Evolutionary conservation across 83 land plant species (phyloP), one percentile per base, ranked within the genome.

Genomic region (Thuja plicata): DNA sequence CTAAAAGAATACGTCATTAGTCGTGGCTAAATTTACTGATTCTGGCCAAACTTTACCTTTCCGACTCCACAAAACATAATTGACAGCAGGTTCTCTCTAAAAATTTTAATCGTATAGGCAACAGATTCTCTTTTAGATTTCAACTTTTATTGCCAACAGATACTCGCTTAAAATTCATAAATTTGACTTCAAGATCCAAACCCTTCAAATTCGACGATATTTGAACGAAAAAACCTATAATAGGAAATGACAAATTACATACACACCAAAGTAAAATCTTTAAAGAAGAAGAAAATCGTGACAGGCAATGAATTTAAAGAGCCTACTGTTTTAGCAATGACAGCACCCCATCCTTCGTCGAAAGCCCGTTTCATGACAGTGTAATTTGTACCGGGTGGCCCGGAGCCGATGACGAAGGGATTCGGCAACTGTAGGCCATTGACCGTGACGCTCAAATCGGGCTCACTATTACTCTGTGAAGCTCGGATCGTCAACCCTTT

Each of bases 331-430:
- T 98, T 98, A 88, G 99, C 97, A 87, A 98, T 97, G 79, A 98
- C 99, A 70, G 95, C 99, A 12, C 99, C 99, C 99, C 99, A 98
- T 19, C 99, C 99, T 90, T 98, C 99, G 89, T 98, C 99, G 87
- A 98, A 98, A 48, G 99, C 99, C 88, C 97, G 91, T 94, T 98
- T 98, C 99, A 98, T 98, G 87, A 98, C 99, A 50, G 99, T 98
- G 89, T 97, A 98, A 87, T 98, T 98, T 81, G 99, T 98, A 30
- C 99, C 98, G 1, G 99, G 99, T 17, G 99, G 99, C 16, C 99
- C 99, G 16, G 99, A 98, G 43, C 96, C 99, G 88, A 98, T 98
- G 3, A 98, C 99, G 88, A 98, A 98, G 62, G 99, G 99, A 87
- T 98, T 98, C 38, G 99, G 99, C 92, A 98, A 88, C 76, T 90